Evolutionary conservation across 164 flowering plant genomes (phyloP).

Genomic region (Annona squamosa): DNA sequence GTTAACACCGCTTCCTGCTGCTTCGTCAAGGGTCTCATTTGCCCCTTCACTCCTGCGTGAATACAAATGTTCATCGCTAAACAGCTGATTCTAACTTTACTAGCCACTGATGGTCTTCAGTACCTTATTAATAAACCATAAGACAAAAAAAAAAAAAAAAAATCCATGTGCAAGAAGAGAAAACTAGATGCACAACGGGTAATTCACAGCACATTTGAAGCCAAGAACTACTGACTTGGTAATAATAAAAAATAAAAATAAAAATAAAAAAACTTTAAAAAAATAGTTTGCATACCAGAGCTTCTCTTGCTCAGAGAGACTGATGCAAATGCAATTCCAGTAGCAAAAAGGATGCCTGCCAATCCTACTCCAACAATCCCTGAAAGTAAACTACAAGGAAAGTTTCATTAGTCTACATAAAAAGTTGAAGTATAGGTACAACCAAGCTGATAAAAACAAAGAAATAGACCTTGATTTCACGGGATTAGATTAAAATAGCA

Average conservation of each 20-base stretch:
- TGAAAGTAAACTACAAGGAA: constrained; percentile 55
- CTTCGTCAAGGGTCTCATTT: constrained; percentile 53
- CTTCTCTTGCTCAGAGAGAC: constrained; percentile 48
- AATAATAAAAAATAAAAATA: no score
- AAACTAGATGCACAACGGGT: not conserved
- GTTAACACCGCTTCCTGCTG: constrained; percentile 40
- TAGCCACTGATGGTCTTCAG: constrained; percentile 2
- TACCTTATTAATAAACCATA: not conserved
- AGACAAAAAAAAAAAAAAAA: not conserved
- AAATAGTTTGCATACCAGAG: constrained; percentile 41
- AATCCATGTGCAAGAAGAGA: not conserved
- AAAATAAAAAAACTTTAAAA: not conserved
- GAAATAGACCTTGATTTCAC: not conserved
- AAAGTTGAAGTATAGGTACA: constrained; percentile 1
- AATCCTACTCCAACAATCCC: constrained; percentile 64
- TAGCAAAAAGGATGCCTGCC: constrained; percentile 59
- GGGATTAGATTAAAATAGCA: not conserved
- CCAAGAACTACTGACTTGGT: not conserved
- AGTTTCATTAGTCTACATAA: constrained; percentile 42
- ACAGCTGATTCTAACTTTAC: not conserved
- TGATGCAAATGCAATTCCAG: constrained; percentile 63
- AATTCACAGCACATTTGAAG: not conserved
- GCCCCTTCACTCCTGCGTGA: constrained; percentile 39
- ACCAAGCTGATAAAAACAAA: constrained; percentile 1
- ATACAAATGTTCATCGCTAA: constrained; percentile 4